Conservation (phyloP, 2,329 filamentous ascomycete genomes). For the Aaosphaeria pasadenensis region DNA sequence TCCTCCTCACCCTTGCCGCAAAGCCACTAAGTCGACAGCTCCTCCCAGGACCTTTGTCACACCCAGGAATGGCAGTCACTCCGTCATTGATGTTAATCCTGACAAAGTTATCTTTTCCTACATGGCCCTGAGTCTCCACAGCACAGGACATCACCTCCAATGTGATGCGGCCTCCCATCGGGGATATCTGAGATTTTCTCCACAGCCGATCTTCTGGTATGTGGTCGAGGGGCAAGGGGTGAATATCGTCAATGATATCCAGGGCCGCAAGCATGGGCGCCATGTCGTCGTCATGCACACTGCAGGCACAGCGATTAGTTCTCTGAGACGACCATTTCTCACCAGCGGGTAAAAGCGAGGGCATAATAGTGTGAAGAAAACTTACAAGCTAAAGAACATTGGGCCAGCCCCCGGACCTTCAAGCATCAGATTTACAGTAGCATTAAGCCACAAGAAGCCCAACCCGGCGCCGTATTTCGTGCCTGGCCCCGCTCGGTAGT, state of each 20-base stretch:
- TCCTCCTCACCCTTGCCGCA: constrained; percentile 36
- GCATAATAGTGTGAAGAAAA: neutral
- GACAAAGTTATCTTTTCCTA: constrained; percentile 36
- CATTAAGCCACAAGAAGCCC: constrained; percentile 59
- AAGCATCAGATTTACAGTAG: constrained; percentile 49
- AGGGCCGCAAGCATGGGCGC: constrained; percentile 54
- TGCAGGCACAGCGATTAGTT: constrained; percentile 6
- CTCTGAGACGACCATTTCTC: neutral
- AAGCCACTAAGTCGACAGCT: constrained; percentile 50
- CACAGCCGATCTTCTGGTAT: constrained; percentile 47
- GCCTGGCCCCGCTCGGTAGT: constrained; percentile 58
- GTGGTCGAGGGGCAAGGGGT: constrained; percentile 47
- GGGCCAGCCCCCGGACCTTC: constrained; percentile 44
- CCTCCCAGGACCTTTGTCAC: constrained; percentile 45
- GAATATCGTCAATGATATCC: constrained; percentile 45
- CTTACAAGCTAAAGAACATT: constrained; percentile 57
- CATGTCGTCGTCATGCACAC: constrained; percentile 59
- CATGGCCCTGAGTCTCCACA: neutral
- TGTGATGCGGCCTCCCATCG: constrained; percentile 57
- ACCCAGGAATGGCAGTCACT: constrained; percentile 49
- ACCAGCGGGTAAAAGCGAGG: too few species aligned
- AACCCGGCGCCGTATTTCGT: constrained; percentile 53
- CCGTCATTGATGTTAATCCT: constrained; percentile 58
- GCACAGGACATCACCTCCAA: constrained; percentile 51
- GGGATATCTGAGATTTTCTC: constrained; percentile 54